A percentile compares a stretch with the other conserved stretches of the same genome.
Conservation (phyloP, 2,329 filamentous ascomycete species). For the Alternaria hordeiaustralica region DNA sequence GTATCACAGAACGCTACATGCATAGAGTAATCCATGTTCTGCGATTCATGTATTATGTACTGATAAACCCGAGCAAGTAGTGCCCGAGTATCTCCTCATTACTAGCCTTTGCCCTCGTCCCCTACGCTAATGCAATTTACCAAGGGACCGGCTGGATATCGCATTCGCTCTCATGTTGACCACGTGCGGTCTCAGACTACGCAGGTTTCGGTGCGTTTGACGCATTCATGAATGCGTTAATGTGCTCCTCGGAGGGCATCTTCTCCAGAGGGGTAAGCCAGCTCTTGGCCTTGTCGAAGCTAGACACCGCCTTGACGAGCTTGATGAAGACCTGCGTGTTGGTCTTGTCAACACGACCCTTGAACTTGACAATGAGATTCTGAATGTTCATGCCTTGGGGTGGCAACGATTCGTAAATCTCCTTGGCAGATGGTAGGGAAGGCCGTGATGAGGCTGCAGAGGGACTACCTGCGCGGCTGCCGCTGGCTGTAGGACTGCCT, state of each 20-base stretch:
- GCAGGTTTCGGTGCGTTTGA: slow-evolving; percentile 16
- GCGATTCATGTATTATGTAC: neutral
- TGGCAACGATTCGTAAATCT: slow-evolving; percentile 55
- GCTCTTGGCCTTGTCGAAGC: slow-evolving; percentile 37
- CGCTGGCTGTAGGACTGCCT: slow-evolving; percentile 50
- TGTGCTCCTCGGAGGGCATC: slow-evolving; percentile 40
- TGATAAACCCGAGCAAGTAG: neutral
- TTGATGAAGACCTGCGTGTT: slow-evolving; percentile 51
- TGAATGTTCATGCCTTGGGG: slow-evolving; percentile 53
- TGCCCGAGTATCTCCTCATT: neutral
- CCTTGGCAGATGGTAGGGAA: slow-evolving; percentile 51
- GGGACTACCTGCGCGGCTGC: slow-evolving; percentile 41
- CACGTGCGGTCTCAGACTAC: neutral
- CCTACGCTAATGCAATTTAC: neutral
- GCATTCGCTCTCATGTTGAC: neutral
- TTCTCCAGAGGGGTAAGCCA: slow-evolving; percentile 40
- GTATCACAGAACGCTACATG: neutral
- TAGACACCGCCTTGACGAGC: slow-evolving; percentile 51
- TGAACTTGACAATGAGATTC: slow-evolving; percentile 51
- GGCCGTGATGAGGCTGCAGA: slow-evolving; percentile 20
- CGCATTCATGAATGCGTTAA: slow-evolving; percentile 27
- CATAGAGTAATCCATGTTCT: neutral
- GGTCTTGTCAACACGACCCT: slow-evolving; percentile 46
- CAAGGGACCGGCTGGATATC: slow-evolving; percentile 1
- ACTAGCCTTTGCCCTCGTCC: neutral